Percentiles rank a stretch among this genome's conserved stretches.
phyloP scores from a whole-genome alignment of 2,329 filamentous ascomycete species.

The Sarocladium brachiariae region DNA sequence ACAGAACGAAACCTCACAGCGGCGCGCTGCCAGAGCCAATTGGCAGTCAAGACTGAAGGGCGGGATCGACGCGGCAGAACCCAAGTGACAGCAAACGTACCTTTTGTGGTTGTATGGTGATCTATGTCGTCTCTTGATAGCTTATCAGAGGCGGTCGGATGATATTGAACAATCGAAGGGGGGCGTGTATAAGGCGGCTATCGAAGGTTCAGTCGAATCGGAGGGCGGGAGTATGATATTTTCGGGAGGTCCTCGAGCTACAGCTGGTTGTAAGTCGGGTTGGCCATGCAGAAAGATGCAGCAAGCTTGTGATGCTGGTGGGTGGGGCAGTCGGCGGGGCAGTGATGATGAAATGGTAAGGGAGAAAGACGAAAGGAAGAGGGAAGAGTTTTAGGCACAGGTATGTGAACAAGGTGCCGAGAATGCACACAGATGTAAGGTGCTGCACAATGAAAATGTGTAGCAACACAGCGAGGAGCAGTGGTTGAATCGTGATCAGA shows the following conservation, averaged over 20 bases:
- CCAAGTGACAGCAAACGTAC: background rate
- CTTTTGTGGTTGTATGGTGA: background rate
- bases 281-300: background rate
- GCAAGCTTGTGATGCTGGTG: slow-evolving; percentile 9
- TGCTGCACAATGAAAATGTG: no score
- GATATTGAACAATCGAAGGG: background rate
- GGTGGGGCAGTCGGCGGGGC: slow-evolving; percentile 8
- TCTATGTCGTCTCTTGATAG: background rate
- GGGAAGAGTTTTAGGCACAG: background rate
- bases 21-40: no score
- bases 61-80: background rate
- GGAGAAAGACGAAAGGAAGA: background rate
- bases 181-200: background rate
- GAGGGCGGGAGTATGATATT: background rate
- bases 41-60: background rate
- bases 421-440: no score
- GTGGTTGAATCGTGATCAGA: no score
- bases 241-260: background rate
- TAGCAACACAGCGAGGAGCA: background rate
- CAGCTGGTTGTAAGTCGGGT: slow-evolving; percentile 2
- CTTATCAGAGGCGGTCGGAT: background rate
- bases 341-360: slow-evolving; percentile 4
- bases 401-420: no score
- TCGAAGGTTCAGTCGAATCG: background rate
- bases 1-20: no score